A percentile compares a stretch with the other conserved stretches of the same genome.
Evolutionary conservation across 2,329 filamentous ascomycete species (phyloP).

Genomic region (Fusarium duplospermum): DNA sequence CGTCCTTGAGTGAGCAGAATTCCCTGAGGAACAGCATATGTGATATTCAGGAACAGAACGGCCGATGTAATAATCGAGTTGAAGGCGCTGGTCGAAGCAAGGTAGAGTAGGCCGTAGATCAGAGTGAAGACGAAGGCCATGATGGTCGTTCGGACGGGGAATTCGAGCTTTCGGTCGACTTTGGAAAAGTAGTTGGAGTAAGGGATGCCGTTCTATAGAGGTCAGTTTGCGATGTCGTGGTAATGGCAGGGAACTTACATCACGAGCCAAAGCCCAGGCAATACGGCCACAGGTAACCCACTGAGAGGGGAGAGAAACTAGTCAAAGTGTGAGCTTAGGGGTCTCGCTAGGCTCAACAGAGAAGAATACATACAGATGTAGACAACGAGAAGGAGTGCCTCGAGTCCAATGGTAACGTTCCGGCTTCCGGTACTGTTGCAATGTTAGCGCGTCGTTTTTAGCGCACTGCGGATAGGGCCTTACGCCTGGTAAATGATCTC

Average conservation of each 20-base stretch:
- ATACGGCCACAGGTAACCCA: slow-evolving; percentile 7
- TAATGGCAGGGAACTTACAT: not conserved
- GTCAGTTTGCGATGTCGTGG: not conserved
- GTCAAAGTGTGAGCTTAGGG: not conserved
- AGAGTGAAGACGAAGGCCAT: slow-evolving; percentile 5
- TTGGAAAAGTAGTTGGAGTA: slow-evolving; percentile 4
- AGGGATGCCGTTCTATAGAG: not conserved
- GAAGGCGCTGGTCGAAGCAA: slow-evolving; percentile 20
- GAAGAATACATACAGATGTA: not conserved
- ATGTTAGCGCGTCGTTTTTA: too few relatives aligned
- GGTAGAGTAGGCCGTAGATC: slow-evolving; percentile 18
- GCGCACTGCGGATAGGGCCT: too few relatives aligned
- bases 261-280: slow-evolving; percentile 7
- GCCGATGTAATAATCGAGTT: slow-evolving; percentile 26
- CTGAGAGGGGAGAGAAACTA: slow-evolving; percentile 1
- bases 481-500: slow-evolving; percentile 21
- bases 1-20: slow-evolving; percentile 12
- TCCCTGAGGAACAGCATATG: slow-evolving; percentile 20
- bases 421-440: slow-evolving; percentile 5
- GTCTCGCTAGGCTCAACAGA: too few relatives aligned
- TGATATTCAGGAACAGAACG: slow-evolving; percentile 18
- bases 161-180: not conserved
- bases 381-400: not conserved
- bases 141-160: not conserved
- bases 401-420: slow-evolving; percentile 2